Percentiles rank a stretch among this genome's conserved stretches.
These are phyloP conservation scores for Pleodorina starrii DNA, from an alignment of 139 green algal species.

Conservation along the genomic window DNA sequence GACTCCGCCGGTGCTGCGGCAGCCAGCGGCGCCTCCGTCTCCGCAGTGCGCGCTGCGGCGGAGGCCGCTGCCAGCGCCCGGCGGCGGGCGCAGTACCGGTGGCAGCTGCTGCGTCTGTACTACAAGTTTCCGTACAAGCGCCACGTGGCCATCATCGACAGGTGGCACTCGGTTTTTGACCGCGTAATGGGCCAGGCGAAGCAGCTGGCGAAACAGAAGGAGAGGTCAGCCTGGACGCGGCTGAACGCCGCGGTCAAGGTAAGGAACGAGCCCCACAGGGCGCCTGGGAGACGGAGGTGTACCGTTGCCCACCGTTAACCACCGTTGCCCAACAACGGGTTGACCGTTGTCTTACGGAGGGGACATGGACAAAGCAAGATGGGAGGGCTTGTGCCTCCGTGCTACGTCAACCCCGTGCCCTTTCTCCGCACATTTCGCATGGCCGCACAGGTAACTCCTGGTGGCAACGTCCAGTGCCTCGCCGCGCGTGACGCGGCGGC, in stretches of 20 bases:
- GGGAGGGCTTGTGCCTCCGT: no score
- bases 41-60: background rate
- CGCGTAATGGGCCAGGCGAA: background rate
- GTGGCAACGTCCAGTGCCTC: constrained; percentile 1
- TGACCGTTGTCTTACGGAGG: no score
- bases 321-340: no score
- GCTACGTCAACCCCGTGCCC: no score
- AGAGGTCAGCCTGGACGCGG: constrained; percentile 9
- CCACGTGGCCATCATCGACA: background rate
- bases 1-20: background rate
- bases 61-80: background rate
- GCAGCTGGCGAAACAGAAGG: background rate
- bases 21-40: background rate
- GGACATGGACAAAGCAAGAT: no score
- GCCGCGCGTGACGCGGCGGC: background rate
- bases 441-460: constrained; percentile 8
- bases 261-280: no score
- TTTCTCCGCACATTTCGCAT: no score
- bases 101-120: constrained; percentile 31
- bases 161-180: constrained; percentile 37
- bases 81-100: background rate
- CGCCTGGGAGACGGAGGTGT: no score
- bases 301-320: no score
- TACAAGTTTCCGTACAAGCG: constrained; percentile 18
- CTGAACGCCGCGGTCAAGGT: constrained; percentile 18